Percentiles rank a stretch among this genome's conserved stretches.
phyloP scores from a whole-genome alignment of 345 rosid species.

The Salix koriyanagi region DNA sequence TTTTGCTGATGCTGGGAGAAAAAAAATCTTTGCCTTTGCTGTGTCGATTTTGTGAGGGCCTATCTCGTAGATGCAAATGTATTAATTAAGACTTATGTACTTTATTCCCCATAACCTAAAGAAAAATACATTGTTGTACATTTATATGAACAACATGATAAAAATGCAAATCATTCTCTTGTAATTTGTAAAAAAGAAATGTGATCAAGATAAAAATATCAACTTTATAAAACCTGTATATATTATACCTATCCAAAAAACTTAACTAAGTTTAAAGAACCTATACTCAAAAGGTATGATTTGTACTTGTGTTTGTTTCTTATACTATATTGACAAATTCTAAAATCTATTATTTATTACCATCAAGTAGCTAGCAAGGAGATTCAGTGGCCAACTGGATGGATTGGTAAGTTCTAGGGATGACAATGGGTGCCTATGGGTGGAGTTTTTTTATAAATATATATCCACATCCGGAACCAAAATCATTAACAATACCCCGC shows the following conservation, averaged over 20 bases:
- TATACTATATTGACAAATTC: background rate
- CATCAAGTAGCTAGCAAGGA: background rate
- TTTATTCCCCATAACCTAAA: background rate
- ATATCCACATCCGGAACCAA: no score
- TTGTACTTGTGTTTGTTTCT: background rate
- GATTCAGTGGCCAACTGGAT: background rate
- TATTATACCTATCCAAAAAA: no score
- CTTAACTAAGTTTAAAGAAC: background rate
- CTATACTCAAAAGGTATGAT: background rate
- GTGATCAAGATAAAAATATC: background rate
- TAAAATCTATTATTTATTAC: background rate
- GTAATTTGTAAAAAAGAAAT: background rate
- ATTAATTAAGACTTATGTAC: background rate
- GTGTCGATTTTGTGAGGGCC: background rate
- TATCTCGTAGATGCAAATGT: background rate
- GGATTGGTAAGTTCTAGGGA: background rate
- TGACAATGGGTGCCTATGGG: no score
- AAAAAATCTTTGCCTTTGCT: background rate
- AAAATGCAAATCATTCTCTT: background rate
- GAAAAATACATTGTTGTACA: background rate
- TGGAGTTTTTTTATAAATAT: no score
- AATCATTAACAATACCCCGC: no score
- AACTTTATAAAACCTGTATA: background rate
- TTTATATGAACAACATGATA: background rate
- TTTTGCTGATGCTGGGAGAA: background rate